Evolutionary conservation across 805 yeast species (phyloP), one percentile per base, ranked within the genome.

Genomic region (Isabelozyma pseudorhagii): DNA sequence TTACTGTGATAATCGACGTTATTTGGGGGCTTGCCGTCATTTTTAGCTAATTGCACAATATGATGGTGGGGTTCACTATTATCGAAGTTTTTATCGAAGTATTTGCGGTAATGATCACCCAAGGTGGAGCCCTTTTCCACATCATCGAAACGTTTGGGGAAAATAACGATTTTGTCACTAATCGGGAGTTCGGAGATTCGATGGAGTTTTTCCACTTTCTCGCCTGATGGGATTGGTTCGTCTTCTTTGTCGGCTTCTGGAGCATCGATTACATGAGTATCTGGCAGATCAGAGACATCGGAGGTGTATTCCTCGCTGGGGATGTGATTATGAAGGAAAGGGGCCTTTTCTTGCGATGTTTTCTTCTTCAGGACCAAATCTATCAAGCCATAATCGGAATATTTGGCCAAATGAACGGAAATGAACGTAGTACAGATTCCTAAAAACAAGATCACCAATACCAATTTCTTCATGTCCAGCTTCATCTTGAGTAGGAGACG

Each of bases 81-180:
- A 40, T 40, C 42, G 28, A 15, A 18, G 15, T 14, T 13, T 7
- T 18, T 13, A 11, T 34, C 34, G 21, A 44, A 44, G 40, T 21
- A 11, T 11, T 34, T 36, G 9, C 9, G 11, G 18, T 44, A 44
- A 17, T 44, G 36, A 21, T 34, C 40, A 8, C 15, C 36, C 34
- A 44, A 18, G 14, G 18, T 18, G n/a, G 31, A 21, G 21, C 14
- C 29, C 6, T n/a, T 41, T 18, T 18, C 28, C 2, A 40, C 10
- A 13, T 40, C 40, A 14, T 29, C 18, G 34, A 44, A 48, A 11
- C 27, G 21, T n/a, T 40, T 40, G 34, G 50, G 50, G 45, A 48
- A 48, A 10, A 48, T 40, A 15, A 44, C 36, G 17, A 44, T 44
- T 18, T 18, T 13, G 8, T 44, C 46, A 4, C n/a, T 36, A 10